Conservation (phyloP, 2,329 filamentous ascomycete species). For the Fusarium poae region DNA sequence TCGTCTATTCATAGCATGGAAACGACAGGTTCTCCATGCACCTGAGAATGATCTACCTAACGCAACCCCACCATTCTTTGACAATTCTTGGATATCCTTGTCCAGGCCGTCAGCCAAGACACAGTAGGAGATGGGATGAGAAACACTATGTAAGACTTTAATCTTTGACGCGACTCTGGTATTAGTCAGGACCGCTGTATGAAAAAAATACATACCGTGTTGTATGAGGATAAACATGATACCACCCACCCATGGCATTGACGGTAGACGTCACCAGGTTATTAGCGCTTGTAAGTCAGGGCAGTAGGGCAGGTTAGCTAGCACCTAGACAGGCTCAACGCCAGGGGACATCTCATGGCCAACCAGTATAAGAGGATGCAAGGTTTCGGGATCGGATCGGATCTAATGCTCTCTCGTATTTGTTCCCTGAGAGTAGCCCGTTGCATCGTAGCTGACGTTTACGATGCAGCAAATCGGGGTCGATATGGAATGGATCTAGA, state of each 20-base stretch:
- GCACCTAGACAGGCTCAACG: background rate
- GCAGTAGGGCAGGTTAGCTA: background rate
- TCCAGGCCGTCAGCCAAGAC: background rate
- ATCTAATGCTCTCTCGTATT: conserved; percentile 9
- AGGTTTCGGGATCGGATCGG: conserved; percentile 13
- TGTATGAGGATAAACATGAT: conserved; percentile 6
- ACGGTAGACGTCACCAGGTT: conserved; percentile 26
- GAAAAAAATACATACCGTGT: no score
- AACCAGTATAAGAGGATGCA: conserved; percentile 16
- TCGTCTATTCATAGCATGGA: conserved; percentile 29
- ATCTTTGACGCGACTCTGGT: conserved; percentile 4
- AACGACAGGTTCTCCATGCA: conserved; percentile 18
- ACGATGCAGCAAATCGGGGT: conserved; percentile 20
- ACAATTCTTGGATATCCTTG: conserved; percentile 19
- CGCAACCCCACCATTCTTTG: conserved; percentile 22
- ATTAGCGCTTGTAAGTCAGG: conserved; percentile 5
- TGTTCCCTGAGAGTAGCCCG: background rate
- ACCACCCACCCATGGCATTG: background rate
- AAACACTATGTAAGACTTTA: conserved; percentile 27
- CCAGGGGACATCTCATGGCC: conserved; percentile 8
- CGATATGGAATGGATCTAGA: conserved; percentile 7
- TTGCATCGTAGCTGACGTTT: conserved; percentile 1
- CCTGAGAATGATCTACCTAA: conserved; percentile 17
- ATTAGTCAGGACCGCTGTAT: background rate
- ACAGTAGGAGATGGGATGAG: conserved; percentile 17